Percentiles rank a stretch among this genome's conserved stretches.
Conservation (phyloP, 2,329 filamentous ascomycete species). For the Arthrinium phaeospermum region DNA sequence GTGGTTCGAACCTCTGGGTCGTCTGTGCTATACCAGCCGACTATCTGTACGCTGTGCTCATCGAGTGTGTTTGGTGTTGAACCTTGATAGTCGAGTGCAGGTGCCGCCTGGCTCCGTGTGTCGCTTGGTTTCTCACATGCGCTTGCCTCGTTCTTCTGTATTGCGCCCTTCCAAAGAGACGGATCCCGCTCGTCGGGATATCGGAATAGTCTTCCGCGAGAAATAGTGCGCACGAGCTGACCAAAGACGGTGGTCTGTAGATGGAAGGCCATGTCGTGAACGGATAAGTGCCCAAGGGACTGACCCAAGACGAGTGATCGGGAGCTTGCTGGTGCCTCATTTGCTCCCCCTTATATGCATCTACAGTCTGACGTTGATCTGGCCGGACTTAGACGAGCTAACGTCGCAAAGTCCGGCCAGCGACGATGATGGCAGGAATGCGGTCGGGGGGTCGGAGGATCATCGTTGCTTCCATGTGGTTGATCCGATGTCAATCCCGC, state of each 20-base stretch:
- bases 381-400: background rate
- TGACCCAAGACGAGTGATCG: background rate
- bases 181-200: conserved; percentile 55
- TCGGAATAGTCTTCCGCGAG: conserved; percentile 42
- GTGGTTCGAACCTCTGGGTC: conserved; percentile 46
- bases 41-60: conserved; percentile 55
- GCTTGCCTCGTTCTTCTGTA: conserved; percentile 29
- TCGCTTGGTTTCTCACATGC: conserved; percentile 51
- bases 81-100: conserved; percentile 27
- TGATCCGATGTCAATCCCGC: background rate
- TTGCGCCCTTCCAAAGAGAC: conserved; percentile 52
- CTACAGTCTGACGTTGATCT: background rate
- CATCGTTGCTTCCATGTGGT: background rate
- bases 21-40: conserved; percentile 56
- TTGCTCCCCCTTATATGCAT: background rate
- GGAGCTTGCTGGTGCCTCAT: background rate
- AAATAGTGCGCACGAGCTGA: conserved; percentile 46
- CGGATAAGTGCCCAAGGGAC: background rate
- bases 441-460: background rate
- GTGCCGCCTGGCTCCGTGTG: conserved; percentile 51
- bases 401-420: background rate
- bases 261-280: conserved; percentile 28
- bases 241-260: conserved; percentile 50
- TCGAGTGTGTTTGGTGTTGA: conserved; percentile 48
- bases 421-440: background rate